Conservation (phyloP, 495 filamentous ascomycete genomes). For the Thozetella sp. region DNA sequence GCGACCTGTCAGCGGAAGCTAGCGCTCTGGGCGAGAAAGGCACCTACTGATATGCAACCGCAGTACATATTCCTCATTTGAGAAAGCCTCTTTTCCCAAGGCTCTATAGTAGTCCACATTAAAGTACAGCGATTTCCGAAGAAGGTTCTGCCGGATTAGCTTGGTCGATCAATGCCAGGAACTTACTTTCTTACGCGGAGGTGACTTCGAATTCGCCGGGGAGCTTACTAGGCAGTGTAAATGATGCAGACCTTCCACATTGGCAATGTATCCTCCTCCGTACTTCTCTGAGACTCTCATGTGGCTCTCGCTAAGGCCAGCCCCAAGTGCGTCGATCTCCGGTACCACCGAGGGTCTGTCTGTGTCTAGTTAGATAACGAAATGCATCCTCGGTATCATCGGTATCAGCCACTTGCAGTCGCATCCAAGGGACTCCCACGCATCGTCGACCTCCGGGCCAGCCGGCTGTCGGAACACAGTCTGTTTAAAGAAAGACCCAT, state of each 20-base stretch:
- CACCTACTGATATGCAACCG: constrained; percentile 36
- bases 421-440: constrained; percentile 54
- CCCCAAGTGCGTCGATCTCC: constrained; percentile 28
- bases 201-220: too few relatives aligned
- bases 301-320: constrained; percentile 44
- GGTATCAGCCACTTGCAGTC: constrained; percentile 36
- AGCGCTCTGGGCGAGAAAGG: constrained; percentile 1
- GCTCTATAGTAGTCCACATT: constrained; percentile 56
- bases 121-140: constrained; percentile 53
- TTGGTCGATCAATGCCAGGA: not conserved
- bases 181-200: too few relatives aligned
- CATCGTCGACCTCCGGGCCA: constrained; percentile 55
- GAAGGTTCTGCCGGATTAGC: constrained; percentile 37
- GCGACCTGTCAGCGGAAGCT: constrained; percentile 3
- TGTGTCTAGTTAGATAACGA: constrained; percentile 16
- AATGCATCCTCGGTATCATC: not conserved
- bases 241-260: constrained; percentile 57
- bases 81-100: constrained; percentile 42
- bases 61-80: constrained; percentile 47
- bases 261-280: constrained; percentile 53
- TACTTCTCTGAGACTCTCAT: constrained; percentile 49
- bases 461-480: constrained; percentile 52
- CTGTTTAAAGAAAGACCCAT: constrained; percentile 53
- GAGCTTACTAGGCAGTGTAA: constrained; percentile 49
- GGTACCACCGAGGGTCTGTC: constrained; percentile 43